Evolutionary conservation across 2,329 filamentous ascomycete species (phyloP).

Genomic region (Aspergillus chevalieri): DNA sequence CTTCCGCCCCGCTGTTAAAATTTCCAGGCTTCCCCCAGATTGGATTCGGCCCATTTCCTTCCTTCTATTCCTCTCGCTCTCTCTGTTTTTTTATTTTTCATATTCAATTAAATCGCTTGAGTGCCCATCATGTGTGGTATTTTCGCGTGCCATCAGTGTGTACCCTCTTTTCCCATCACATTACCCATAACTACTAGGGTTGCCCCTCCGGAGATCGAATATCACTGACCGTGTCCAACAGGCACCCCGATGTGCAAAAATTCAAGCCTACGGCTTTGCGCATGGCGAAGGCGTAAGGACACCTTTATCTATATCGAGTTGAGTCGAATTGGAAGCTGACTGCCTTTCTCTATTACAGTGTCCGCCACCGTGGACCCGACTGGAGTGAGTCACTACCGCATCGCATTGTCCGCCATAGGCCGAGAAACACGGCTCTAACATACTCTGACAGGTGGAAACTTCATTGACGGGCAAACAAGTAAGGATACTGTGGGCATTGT

Average conservation of each 20-base stretch:
- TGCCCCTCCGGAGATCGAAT: conserved; percentile 3
- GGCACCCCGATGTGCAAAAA: conserved; percentile 86
- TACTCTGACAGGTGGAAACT: conserved; percentile 65
- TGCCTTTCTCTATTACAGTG: conserved; percentile 47
- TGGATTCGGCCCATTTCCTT: conserved; percentile 16
- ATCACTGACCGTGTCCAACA: conserved; percentile 25
- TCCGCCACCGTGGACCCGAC: conserved; percentile 94
- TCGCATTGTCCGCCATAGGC: conserved; percentile 3
- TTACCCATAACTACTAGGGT: conserved; percentile 1
- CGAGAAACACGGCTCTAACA: conserved; percentile 15
- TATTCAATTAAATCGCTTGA: conserved; percentile 18
- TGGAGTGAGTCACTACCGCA: conserved; percentile 68
- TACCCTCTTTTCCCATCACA: conserved; percentile 24
- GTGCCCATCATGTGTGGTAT: conserved; percentile 81
- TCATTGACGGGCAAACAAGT: conserved; percentile 89
- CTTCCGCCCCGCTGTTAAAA: conserved; percentile 21
- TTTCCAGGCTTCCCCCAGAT: conserved; percentile 13
- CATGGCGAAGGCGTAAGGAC: conserved; percentile 83
- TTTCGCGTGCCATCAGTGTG: conserved; percentile 87
- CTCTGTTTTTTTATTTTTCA: conserved; percentile 10
- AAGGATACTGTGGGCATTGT: conserved; percentile 17
- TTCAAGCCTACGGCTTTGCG: conserved; percentile 94
- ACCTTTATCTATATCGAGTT: conserved; percentile 3
- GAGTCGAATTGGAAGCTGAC: conserved; percentile 24
- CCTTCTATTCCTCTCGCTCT: conserved; percentile 5